Percentiles rank a stretch among this genome's conserved stretches.
Evolutionary conservation across 768 basidiomycete species (phyloP).

Genomic region (Lactifluus volemus): DNA sequence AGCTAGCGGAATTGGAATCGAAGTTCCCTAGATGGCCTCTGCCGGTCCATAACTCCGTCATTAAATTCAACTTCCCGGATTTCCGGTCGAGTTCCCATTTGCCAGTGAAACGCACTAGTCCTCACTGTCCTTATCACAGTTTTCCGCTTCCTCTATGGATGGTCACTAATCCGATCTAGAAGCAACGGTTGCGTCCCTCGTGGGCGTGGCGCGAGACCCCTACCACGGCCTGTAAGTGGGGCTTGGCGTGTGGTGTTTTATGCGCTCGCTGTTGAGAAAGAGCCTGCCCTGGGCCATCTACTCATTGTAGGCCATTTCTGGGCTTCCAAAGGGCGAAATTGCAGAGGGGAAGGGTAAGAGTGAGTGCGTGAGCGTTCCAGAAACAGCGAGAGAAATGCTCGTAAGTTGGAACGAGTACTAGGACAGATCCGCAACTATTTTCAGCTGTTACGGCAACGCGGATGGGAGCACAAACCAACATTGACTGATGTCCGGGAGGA

Average conservation of each 20-base stretch:
- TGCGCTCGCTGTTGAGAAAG: slow-evolving; percentile 74
- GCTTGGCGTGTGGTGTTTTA: slow-evolving; percentile 75
- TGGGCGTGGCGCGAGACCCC: slow-evolving; percentile 68
- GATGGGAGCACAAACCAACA: slow-evolving; percentile 56
- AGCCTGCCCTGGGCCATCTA: slow-evolving; percentile 75
- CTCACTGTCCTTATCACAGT: slow-evolving; percentile 51
- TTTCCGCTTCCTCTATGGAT: slow-evolving; percentile 63
- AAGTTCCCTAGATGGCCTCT: no score
- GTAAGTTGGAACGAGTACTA: slow-evolving; percentile 66
- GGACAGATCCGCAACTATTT: slow-evolving; percentile 69
- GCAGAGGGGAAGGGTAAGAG: slow-evolving; percentile 25
- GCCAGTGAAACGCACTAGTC: slow-evolving; percentile 28
- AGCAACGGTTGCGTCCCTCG: slow-evolving; percentile 52
- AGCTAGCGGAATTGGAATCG: no score
- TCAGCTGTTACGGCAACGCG: slow-evolving; percentile 76
- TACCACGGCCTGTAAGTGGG: slow-evolving; percentile 69
- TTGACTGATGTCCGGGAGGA: slow-evolving; percentile 51
- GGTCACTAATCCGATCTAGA: slow-evolving; percentile 75
- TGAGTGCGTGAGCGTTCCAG: slow-evolving; percentile 48
- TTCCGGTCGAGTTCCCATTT: no score
- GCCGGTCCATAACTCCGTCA: no score
- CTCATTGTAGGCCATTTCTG: slow-evolving; percentile 70
- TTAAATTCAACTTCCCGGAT: no score
- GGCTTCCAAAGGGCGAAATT: slow-evolving; percentile 36
- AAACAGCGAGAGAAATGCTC: slow-evolving; percentile 57